Evolutionary conservation across 495 filamentous ascomycete species (phyloP), one percentile per base, ranked within the genome.

Genomic region (Aspergillus diversus): DNA sequence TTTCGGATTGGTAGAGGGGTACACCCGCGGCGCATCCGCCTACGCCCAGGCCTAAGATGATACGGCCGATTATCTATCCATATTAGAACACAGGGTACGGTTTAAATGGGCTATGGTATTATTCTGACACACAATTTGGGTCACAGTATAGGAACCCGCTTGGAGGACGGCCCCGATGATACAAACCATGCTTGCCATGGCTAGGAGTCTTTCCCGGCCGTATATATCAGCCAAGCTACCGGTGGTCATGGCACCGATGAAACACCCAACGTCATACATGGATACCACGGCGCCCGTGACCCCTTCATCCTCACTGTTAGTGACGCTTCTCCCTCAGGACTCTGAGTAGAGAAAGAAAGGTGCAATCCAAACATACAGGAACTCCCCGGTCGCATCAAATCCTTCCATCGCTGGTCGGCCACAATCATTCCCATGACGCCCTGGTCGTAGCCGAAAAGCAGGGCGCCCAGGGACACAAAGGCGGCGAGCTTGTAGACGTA

Each of bases 401-500:
- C 61, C 39, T 63, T 69, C 64, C 64, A 71, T 59, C 69, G 46
- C 52, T 67, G 17, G 33, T 71, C 66, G 21, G 66, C 66, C 53
- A 91, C 90, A 69, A 92, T 91, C 34, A 89, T 89, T 61, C 80
- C 83, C 89, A 91, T 92, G 33, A 86, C 82, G 53, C 82, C 82
- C 63, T 84, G 84, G 49, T 87, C 84, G 66, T 88, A 87, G 57
- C 87, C 87, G 63, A 89, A 89, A 2, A 89, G 76, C 31, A 90
- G 73, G 63, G 89, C 89, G 7, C 86, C 87, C 3, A 83, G 86
- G 5, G 88, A 89, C 32, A 86, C 84, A 34, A 90, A 68, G 3
- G 59, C 66, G 21, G 69, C 67, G 12, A 71, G 46, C 4, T 63
- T 61, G 32, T 71, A 71, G 21, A 27, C 21, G 21, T 27, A 27